Base-by-base conservation (phyloP, 2,329 filamentous ascomycete species). In the Cephalotrichum gorgonifer region DNA sequence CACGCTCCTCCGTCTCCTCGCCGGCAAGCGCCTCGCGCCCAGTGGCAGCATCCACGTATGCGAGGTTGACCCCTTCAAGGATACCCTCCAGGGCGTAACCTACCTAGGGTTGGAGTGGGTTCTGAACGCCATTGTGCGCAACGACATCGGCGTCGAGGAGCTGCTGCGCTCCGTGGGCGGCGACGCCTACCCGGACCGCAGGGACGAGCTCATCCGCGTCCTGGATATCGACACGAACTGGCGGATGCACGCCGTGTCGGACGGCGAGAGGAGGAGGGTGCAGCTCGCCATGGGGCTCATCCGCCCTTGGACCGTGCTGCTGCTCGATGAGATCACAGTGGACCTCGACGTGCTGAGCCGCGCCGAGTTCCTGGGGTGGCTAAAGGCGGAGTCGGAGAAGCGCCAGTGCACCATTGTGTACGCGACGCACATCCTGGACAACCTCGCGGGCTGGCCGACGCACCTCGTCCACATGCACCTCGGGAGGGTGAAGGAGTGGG, bases 31-130 rank as follows among this genome's bases (percentile, higher is more conserved):
- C 50, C 86, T 98, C 59, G 86, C 91, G 1, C 91, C 93, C 0
- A 70, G 72, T 48, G 72, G 77, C 61, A 81, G 83, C 55, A 86
- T 98, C 64, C 72, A 71, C 59, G 83, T 98, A 53, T 85, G 80
- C 44, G 88, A 86, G 54, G 80, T 88, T 44, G 93, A 98, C 67
- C 93, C 93, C 8, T 98, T 98, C 78, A 86, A 88, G 64, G 78
- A 89, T 31, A 81, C 84, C 11, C 80, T 96, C 26, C 87, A 95
- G 68, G 93, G 93, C 53, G 91, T 98, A 28, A 97, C 91, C 22
- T 98, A 98, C 67, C 85, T 98, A 7, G 93, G 93, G 1, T 80
- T 96, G 1, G 93, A 98, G 73, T 98, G 93, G 93, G 93, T 97
- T 3, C 78, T 98, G 9, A 97, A 97, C 72, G 88, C 87, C 44